These are phyloP conservation scores for Tylopilus sp. DNA, from an alignment of 1,284 basidiomycete species.

Conservation along the genomic window DNA sequence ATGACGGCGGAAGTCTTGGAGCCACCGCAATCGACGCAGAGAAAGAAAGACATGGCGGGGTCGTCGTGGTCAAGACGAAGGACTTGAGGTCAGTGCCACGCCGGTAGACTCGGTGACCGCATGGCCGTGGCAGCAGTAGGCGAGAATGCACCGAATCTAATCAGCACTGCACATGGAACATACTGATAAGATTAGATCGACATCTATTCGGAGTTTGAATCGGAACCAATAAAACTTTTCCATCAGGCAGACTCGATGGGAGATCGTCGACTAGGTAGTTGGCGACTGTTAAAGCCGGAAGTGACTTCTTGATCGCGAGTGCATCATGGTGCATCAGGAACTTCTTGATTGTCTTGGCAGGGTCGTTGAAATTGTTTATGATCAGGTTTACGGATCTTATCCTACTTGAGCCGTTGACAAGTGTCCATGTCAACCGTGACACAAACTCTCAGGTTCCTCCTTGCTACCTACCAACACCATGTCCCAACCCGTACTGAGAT, in stretches of 20 bases:
- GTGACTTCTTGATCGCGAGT: too few relatives aligned
- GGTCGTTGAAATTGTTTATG: too few relatives aligned
- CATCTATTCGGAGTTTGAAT: not conserved
- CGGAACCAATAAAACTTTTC: too few relatives aligned
- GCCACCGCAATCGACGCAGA: conserved; percentile 86
- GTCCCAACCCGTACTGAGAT: conserved; percentile 33
- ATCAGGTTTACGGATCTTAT: too few relatives aligned
- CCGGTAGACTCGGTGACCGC: not conserved
- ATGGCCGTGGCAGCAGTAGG: not conserved
- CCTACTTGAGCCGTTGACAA: too few relatives aligned
- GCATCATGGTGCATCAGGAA: too few relatives aligned
- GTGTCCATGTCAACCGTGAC: too few relatives aligned
- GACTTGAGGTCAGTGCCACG: not conserved
- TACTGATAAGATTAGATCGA: not conserved
- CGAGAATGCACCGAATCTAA: not conserved
- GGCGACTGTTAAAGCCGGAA: too few relatives aligned
- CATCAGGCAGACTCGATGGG: too few relatives aligned
- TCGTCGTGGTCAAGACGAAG: not conserved
- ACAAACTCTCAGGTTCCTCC: not conserved
- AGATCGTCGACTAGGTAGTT: too few relatives aligned
- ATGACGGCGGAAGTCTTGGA: conserved; percentile 84
- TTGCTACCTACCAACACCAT: not conserved
- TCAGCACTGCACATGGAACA: not conserved
- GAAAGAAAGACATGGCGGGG: conserved; percentile 65
- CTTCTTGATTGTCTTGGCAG: too few relatives aligned